Evolutionary conservation across 2,329 filamentous ascomycete genomes (phyloP), one percentile per base, ranked within the genome.

Genomic region (Allantophomopsis lycopodina): DNA sequence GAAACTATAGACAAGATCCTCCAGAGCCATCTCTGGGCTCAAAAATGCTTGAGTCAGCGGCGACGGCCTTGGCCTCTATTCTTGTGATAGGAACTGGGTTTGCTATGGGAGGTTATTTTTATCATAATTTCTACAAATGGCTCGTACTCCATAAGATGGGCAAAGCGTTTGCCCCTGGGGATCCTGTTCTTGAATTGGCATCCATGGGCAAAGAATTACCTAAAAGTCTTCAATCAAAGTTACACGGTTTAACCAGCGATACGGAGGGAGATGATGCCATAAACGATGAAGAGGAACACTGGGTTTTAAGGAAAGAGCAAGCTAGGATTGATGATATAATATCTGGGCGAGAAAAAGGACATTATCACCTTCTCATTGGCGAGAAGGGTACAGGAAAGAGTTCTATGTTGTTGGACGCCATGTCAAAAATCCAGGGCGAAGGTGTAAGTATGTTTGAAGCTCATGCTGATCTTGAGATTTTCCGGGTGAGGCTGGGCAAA

Each of bases 341-440:
- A 17, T 63, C 71, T 36, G 91, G 91, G 1, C 61, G 68, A 2
- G 68, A 75, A 20, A 66, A 67, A 35, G 91, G 91, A 10, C 87
- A 93, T 55, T 98, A 98, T 55, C 84, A 91, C 59, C 70, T 98
- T 2, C 66, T 98, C 2, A 77, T 96, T 36, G 91, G 91, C 35
- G 91, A 96, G 55, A 96, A 98, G 62, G 91, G 91, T 5, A 93
- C 85, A 0, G 91, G 91, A 6, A 98, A 98, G 65, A 93, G 84
- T 44, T 93, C 84, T 48, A 96, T 98, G 91, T 64, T 98, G 52
- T 69, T 98, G 15, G 86, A 96, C 56, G 85, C 86, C 7, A 98
- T 98, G 89, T 78, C 80, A 40, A 93, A 93, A 58, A 80, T 88
- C 41, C 75, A 94, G 45, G 91, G 87, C 4, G 82, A 91, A 44